phyloP scores from a whole-genome alignment of 2,329 filamentous ascomycete genomes.

The Cadophora malorum region DNA sequence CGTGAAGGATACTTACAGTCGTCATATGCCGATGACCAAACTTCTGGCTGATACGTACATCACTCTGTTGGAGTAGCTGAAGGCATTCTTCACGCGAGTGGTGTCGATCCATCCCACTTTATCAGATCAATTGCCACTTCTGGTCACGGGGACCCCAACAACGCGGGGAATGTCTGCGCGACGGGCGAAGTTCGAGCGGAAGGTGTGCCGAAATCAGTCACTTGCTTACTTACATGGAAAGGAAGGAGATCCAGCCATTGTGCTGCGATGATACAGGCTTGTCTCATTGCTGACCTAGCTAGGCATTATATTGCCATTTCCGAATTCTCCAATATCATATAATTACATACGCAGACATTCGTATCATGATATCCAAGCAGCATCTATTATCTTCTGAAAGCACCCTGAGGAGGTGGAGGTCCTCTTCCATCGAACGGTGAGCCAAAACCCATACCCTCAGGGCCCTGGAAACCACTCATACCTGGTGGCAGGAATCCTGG shows the following conservation, averaged over 20 bases:
- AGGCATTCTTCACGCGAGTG: not conserved
- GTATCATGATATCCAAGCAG: slow-evolving; percentile 23
- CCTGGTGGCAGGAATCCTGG: slow-evolving; percentile 58
- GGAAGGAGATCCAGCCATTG: not conserved
- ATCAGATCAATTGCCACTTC: slow-evolving; percentile 9
- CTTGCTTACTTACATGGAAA: not conserved
- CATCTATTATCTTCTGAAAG: slow-evolving; percentile 49
- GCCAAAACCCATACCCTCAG: slow-evolving; percentile 56
- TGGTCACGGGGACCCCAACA: not conserved
- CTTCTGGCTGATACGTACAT: not conserved
- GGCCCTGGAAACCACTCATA: slow-evolving; percentile 63
- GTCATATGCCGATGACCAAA: slow-evolving; percentile 6
- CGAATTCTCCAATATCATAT: slow-evolving; percentile 24
- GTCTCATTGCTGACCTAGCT: slow-evolving; percentile 17
- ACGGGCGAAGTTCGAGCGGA: not conserved
- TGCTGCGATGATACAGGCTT: slow-evolving; percentile 2
- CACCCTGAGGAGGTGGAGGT: slow-evolving; percentile 56
- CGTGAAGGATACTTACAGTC: not conserved
- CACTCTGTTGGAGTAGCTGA: not conserved
- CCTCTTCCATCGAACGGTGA: slow-evolving; percentile 61
- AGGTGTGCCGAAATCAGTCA: slow-evolving; percentile 2
- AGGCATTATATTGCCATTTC: not conserved
- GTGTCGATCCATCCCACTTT: slow-evolving; percentile 12
- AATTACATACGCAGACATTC: slow-evolving; percentile 27
- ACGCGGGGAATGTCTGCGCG: slow-evolving; percentile 1